Base-by-base conservation (phyloP, 2,329 filamentous ascomycete species). In the Hypoxylon rubiginosum region DNA sequence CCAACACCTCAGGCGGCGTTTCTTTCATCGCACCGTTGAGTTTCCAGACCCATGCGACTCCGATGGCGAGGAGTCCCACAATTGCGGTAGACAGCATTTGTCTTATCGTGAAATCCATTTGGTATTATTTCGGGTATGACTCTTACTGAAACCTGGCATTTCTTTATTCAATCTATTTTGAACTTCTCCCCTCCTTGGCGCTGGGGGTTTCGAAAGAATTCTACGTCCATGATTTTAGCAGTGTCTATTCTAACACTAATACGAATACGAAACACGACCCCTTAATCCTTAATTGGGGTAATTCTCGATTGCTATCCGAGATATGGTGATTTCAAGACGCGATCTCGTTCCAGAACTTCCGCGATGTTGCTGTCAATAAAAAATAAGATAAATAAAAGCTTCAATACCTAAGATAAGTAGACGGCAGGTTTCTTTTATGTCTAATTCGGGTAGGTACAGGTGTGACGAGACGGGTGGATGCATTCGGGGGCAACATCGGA, bases 21-120 rank as follows among this genome's bases (percentile, higher is more conserved):
- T 70, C 61, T 28, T 72, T 76, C 67, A 80, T 68, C 6, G 73
- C 64, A 21, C 62, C 67, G 64, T 81, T 80, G 19, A 80, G 71
- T 24, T 76, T 72, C 72, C 71, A 75, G 41, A 75, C 21, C 66
- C 74, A 76, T 26, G 67, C 68, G 41, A 68, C 19, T 49, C 67
- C 68, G 24, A 73, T 36, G 8, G 52, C 36, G 32, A 74, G 34
- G 8, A 74, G 41, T 21, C 67, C 54, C 15, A 61, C 70, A 26
- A 69, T 64, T 6, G 62, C 58, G 65, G 45, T 62, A 4, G 57
- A 51, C 21, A 66, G 36, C 30, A 67, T 34, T 46, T 70, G 56
- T 2, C 48, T 56, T 17, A 45, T 45, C 24, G 51, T 52, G 46
- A 28, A 21, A n/a, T 58, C 60, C 67, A 69, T 69, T 26, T 2